phyloP scores from a whole-genome alignment of 257 asterid genomes.

The Prunella vulgaris region DNA sequence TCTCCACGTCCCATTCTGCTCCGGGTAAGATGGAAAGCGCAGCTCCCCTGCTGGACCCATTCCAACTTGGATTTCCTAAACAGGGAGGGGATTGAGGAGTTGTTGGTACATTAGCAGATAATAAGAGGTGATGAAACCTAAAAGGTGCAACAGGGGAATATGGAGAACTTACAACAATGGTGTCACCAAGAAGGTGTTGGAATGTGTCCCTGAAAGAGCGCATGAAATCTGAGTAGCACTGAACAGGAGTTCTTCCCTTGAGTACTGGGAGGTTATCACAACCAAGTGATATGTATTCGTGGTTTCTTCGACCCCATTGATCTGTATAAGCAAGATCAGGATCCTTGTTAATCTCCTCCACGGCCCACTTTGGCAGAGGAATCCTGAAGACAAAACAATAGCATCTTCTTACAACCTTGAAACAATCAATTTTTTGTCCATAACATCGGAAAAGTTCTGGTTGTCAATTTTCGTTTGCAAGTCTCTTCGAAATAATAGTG shows the following conservation, averaged over 20 bases:
- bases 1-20: slow-evolving; percentile 74
- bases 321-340: slow-evolving; percentile 94
- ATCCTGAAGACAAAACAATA: slow-evolving; percentile 42
- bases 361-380: slow-evolving; percentile 87
- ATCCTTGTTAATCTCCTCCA: slow-evolving; percentile 80
- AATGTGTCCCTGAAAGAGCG: slow-evolving; percentile 72
- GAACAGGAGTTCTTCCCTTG: slow-evolving; percentile 85
- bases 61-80: slow-evolving; percentile 96
- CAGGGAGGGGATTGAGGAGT: background rate
- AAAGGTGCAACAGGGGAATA: background rate
- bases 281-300: slow-evolving; percentile 87
- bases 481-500: no score
- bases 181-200: slow-evolving; percentile 65
- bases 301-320: slow-evolving; percentile 93
- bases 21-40: slow-evolving; percentile 90
- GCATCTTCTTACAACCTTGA: background rate
- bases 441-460: no score
- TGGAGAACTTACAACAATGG: slow-evolving; percentile 56
- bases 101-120: no score
- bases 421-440: background rate
- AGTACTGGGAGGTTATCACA: slow-evolving; percentile 83
- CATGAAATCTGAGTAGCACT: slow-evolving; percentile 92
- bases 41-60: slow-evolving; percentile 99
- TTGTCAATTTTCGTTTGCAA: no score
- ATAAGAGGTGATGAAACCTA: no score